Base-by-base conservation (phyloP, 768 basidiomycete species). In the Boletus huronensis region DNA sequence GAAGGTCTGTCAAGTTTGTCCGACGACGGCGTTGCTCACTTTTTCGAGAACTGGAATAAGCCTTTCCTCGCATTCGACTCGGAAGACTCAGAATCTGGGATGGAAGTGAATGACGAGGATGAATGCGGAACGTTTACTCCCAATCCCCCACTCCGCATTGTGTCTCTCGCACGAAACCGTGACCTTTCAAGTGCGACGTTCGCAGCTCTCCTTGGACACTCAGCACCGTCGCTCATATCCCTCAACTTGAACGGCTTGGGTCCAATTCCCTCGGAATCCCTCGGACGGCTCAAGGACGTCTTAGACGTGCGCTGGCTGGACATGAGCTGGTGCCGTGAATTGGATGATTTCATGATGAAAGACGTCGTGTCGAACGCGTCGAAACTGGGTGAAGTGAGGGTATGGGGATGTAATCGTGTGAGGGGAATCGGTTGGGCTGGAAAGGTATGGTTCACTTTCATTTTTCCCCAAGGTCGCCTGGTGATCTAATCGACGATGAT, bases 261-360 rank as follows among this genome's bases (percentile, higher is more conserved):
- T 64, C 79, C 79, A 4, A 76, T 82, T 0, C 75, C 78, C 0
- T 74, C 77, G 32, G 81, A 81, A 13, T 69, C 74, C 2, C 66
- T 89, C 28, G 72, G 61, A 13, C 64, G 72, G 23, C 66, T 70
- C 40, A 64, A 67, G 73, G 68, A 35, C 10, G 75, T 70, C 16
- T 64, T 59, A 3, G 71, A 77, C 34, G 57, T 96, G 65, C 72
- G 67, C 61, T 78, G 74, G 64, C 57, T 98, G 38, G 90, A 98
- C 64, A 70, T 94, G 3, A 88, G 94, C 1, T 98, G 88, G 82
- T 93, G 93, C 62, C 75, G 95, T 45, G 79, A 81, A 21, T 77
- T 90, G 38, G 87, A 94, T 54, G 88, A 98, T 70, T 94, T 88
- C 64, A 77, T 88, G 3, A 72, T 98, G 58, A 87, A 90, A 69